Evolutionary conservation across 2,329 filamentous ascomycete species (phyloP), one percentile per base, ranked within the genome.

Genomic region (Scedosporium minutisporum): DNA sequence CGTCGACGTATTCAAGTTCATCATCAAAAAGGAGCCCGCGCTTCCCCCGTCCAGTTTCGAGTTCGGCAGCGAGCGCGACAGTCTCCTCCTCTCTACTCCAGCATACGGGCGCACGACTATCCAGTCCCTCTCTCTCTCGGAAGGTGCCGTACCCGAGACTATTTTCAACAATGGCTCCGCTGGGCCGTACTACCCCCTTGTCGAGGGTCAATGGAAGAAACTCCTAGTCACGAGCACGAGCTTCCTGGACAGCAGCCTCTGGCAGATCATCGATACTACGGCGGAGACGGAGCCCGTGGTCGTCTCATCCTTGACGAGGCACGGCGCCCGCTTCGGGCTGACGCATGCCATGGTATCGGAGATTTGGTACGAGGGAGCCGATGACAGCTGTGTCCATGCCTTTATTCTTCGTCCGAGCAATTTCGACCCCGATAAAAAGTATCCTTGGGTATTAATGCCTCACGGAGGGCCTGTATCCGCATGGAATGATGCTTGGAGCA

Each of bases 401-500:
- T 78, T 75, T 67, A 69, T 79, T 27, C 61, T 79, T 9, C 71
- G 69, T 25, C 77, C 77, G 4, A 71, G 70, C 55, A 61, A 70
- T 42, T 77, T 78, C 64, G 73, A 77, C 60, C 65, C 70, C 9
- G 65, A 4, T 5, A 72, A 70, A 62, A 73, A 70, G 59, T 75
- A 76, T 18, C 77, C 77, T 2, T 67, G 77, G 62, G 70, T 73
- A 0, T 53, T 79, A 3, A 65, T 74, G 16, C 69, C 76, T 10
- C 76, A 78, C 38, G 76, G 72, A 9, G 74, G 73, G 0, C 76
- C 83, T 0, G 77, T 78, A 62, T 69, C 71, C 3, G 74, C 80
- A 1, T 83, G 79, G 79, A 74, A 74, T n/a, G 81, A 86, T 65
- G 72, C 75, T 58, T 85, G 82, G 82, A 77, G 75, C 59, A 79